Evolutionary conservation across 2,329 filamentous ascomycete species (phyloP).

Genomic region (Penicillium frequentans): DNA sequence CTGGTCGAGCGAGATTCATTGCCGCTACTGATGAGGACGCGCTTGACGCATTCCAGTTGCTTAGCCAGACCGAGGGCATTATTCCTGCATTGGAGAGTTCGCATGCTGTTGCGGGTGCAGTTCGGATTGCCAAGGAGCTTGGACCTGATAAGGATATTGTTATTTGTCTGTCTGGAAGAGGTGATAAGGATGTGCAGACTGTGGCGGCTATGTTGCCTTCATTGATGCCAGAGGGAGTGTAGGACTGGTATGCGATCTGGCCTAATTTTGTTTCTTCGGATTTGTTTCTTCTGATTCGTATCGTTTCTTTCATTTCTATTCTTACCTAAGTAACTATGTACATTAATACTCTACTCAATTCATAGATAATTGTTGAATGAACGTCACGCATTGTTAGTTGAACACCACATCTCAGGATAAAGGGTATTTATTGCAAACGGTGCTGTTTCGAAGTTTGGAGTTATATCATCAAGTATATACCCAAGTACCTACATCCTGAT

Average conservation of each 20-base stretch:
- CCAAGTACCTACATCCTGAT: too few relatives aligned
- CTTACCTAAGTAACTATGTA: too few relatives aligned
- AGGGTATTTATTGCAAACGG: too few relatives aligned
- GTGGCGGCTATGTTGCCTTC: slow-evolving; percentile 78
- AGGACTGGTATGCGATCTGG: background rate
- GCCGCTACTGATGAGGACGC: slow-evolving; percentile 86
- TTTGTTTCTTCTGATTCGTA: too few relatives aligned
- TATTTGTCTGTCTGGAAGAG: slow-evolving; percentile 84
- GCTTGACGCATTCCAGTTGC: slow-evolving; percentile 76
- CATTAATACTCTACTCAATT: too few relatives aligned
- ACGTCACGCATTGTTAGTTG: too few relatives aligned
- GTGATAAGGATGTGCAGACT: slow-evolving; percentile 97
- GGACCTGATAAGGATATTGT: slow-evolving; percentile 80
- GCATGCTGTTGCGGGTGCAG: slow-evolving; percentile 82
- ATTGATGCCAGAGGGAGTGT: background rate
- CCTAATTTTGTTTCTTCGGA: too few relatives aligned
- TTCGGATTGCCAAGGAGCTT: slow-evolving; percentile 89
- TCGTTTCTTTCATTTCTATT: too few relatives aligned
- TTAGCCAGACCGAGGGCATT: slow-evolving; percentile 88
- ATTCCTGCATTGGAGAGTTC: slow-evolving; percentile 91
- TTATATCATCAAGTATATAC: too few relatives aligned
- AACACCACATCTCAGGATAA: too few relatives aligned
- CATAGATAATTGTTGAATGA: too few relatives aligned
- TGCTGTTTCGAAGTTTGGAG: too few relatives aligned
- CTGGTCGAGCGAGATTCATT: slow-evolving; percentile 75